These are phyloP conservation scores for Epichloe gansuensis DNA, from an alignment of 2,329 filamentous ascomycete genomes.

Conservation along the genomic window DNA sequence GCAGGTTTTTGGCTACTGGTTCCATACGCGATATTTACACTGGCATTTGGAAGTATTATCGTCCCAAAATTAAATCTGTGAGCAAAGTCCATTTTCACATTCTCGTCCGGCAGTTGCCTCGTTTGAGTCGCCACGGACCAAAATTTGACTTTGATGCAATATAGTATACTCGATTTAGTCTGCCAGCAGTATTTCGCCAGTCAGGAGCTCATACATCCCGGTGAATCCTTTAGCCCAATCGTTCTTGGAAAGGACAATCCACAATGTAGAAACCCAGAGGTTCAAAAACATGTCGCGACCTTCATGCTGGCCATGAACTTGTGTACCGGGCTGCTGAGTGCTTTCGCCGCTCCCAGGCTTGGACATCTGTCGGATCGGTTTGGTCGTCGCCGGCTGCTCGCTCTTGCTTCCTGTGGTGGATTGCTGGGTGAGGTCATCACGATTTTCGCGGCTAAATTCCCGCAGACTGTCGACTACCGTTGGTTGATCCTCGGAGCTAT, in stretches of 20 bases:
- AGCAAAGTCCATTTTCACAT: conserved; percentile 12
- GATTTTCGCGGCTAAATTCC: conserved; percentile 64
- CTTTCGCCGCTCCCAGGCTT: conserved; percentile 69
- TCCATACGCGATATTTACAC: conserved; percentile 68
- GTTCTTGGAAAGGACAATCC: conserved; percentile 58
- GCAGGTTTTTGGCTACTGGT: conserved; percentile 71
- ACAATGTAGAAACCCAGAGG: conserved; percentile 68
- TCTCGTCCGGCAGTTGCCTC: neutral
- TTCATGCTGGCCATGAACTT: conserved; percentile 71
- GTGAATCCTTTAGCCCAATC: conserved; percentile 33
- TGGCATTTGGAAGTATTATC: conserved; percentile 75
- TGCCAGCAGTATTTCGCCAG: conserved; percentile 76
- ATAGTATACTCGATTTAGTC: conserved; percentile 63
- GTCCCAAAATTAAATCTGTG: conserved; percentile 78
- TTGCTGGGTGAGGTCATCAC: conserved; percentile 64
- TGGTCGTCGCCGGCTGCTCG: conserved; percentile 65
- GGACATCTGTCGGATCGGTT: conserved; percentile 79
- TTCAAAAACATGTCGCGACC: conserved; percentile 63
- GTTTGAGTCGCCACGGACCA: neutral
- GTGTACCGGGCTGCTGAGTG: conserved; percentile 63
- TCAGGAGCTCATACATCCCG: conserved; percentile 43
- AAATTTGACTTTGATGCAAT: too few relatives aligned
- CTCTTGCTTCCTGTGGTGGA: conserved; percentile 61
- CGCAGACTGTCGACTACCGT: conserved; percentile 60
- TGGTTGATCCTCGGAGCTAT: conserved; percentile 67